phyloP scores from a whole-genome alignment of 495 filamentous ascomycete species.

The Umbilicaria muhlenbergii region DNA sequence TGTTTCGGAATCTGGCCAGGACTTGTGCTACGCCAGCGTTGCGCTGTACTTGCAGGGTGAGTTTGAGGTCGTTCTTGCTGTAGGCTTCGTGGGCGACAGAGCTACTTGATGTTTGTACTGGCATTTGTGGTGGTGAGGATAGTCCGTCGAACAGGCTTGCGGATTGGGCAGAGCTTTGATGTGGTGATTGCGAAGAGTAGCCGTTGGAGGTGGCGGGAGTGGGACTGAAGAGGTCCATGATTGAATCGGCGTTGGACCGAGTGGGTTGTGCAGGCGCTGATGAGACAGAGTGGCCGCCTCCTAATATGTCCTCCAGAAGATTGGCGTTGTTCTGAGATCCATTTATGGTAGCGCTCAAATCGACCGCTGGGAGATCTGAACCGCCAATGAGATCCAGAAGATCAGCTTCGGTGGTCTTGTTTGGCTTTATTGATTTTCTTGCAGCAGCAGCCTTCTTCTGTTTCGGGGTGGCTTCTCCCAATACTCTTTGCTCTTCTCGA shows the following conservation, averaged over 20 bases:
- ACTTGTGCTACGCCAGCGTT: conserved; percentile 61
- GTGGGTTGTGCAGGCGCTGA: conserved; percentile 36
- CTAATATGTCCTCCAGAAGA: conserved; percentile 71
- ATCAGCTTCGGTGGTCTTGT: conserved; percentile 77
- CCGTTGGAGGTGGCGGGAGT: conserved; percentile 25
- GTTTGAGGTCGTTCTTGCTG: conserved; percentile 66
- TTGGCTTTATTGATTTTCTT: conserved; percentile 53
- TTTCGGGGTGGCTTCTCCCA: conserved; percentile 66
- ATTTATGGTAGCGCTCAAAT: conserved; percentile 17
- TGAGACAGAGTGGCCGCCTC: conserved; percentile 30
- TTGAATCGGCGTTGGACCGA: conserved; percentile 51
- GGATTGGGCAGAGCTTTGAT: conserved; percentile 25
- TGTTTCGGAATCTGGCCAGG: conserved; percentile 68
- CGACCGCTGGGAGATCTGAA: conserved; percentile 40
- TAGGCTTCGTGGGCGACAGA: conserved; percentile 48
- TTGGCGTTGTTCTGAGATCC: conserved; percentile 69
- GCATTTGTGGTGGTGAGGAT: conserved; percentile 27
- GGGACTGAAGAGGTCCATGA: conserved; percentile 71
- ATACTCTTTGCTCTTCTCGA: conserved; percentile 76
- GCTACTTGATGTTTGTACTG: conserved; percentile 18
- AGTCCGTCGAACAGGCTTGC: conserved; percentile 31
- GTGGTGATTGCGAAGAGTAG: conserved; percentile 21
- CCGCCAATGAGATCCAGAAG: conserved; percentile 89
- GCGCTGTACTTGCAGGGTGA: conserved; percentile 70
- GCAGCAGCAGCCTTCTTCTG: conserved; percentile 54